These are phyloP conservation scores for Salinomyces thailandicus DNA, from an alignment of 2,329 filamentous ascomycete genomes.

Conservation along the genomic window DNA sequence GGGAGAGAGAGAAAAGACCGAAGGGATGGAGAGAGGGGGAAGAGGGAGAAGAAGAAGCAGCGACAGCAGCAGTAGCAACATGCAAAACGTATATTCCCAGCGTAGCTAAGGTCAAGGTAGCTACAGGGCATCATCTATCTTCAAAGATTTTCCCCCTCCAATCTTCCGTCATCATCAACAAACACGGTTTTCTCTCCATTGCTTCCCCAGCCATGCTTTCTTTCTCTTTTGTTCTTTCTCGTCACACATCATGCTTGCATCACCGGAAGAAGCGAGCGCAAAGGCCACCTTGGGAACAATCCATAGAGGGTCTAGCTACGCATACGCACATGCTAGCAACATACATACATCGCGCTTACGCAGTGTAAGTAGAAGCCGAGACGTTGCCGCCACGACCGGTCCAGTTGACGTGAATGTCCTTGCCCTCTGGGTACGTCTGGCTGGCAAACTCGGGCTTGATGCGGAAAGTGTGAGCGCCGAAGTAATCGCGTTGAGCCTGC, in stretches of 20 bases:
- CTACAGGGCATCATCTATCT: too few relatives aligned
- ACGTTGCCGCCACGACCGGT: slow-evolving; percentile 96
- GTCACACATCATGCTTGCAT: not conserved
- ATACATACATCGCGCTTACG: slow-evolving; percentile 48
- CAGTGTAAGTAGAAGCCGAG: slow-evolving; percentile 93
- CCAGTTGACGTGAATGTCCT: slow-evolving; percentile 99
- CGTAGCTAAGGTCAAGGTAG: too few relatives aligned
- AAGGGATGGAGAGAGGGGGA: too few relatives aligned
- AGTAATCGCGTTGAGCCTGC: slow-evolving; percentile 99
- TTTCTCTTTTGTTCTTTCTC: too few relatives aligned
- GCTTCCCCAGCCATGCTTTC: too few relatives aligned
- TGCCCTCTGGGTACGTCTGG: slow-evolving; percentile 62
- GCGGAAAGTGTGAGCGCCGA: slow-evolving; percentile 55
- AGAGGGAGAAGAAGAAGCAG: too few relatives aligned
- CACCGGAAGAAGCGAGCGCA: not conserved
- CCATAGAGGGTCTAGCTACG: not conserved
- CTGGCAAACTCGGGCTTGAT: slow-evolving; percentile 43
- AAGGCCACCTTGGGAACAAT: not conserved
- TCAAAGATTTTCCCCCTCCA: too few relatives aligned
- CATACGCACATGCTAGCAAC: not conserved
- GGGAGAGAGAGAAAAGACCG: too few relatives aligned
- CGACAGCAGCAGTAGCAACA: too few relatives aligned
- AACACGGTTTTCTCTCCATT: too few relatives aligned
- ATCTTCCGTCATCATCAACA: too few relatives aligned
- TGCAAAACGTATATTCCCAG: too few relatives aligned